These are phyloP conservation scores for Pinus tabuliformis DNA, from an alignment of 75 land plant genomes.

Conservation along the genomic window DNA sequence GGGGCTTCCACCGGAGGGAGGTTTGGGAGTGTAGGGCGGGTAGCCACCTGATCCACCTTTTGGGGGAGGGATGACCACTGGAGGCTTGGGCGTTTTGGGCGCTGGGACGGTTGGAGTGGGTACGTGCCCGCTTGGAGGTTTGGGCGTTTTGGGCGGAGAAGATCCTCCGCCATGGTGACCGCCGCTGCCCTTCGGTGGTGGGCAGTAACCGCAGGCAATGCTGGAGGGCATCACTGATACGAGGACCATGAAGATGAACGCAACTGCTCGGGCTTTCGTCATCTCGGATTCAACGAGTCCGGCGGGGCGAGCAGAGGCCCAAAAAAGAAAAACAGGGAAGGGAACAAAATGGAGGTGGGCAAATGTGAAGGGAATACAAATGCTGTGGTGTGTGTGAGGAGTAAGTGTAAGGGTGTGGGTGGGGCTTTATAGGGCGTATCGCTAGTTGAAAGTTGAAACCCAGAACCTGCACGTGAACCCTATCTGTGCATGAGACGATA, in stretches of 20 bases:
- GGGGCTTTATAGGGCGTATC: too few species aligned
- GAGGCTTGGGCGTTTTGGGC: not conserved
- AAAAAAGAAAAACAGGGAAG: not conserved
- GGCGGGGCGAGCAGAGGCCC: too few species aligned
- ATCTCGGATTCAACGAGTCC: not conserved
- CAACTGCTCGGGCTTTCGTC: not conserved
- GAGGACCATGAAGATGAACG: slow-evolving; percentile 27
- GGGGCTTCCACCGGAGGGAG: slow-evolving; percentile 9
- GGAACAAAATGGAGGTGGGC: not conserved
- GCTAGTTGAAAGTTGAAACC: not conserved
- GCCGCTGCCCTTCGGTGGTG: not conserved
- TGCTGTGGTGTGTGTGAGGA: not conserved
- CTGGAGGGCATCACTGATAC: slow-evolving; percentile 28
- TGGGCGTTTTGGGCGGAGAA: not conserved
- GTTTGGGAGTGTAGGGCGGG: not conserved
- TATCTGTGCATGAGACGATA: not conserved
- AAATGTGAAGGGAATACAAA: not conserved
- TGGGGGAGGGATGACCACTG: not conserved
- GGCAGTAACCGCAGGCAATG: slow-evolving; percentile 33
- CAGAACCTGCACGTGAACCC: not conserved
- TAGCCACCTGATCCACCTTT: not conserved
- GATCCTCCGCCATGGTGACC: not conserved
- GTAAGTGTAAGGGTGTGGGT: not conserved
- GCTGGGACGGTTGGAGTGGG: too few species aligned
- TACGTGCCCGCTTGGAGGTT: too few species aligned